These are phyloP conservation scores for Chlamydomonas urium DNA, from an alignment of 139 green algal genomes.

Conservation along the genomic window DNA sequence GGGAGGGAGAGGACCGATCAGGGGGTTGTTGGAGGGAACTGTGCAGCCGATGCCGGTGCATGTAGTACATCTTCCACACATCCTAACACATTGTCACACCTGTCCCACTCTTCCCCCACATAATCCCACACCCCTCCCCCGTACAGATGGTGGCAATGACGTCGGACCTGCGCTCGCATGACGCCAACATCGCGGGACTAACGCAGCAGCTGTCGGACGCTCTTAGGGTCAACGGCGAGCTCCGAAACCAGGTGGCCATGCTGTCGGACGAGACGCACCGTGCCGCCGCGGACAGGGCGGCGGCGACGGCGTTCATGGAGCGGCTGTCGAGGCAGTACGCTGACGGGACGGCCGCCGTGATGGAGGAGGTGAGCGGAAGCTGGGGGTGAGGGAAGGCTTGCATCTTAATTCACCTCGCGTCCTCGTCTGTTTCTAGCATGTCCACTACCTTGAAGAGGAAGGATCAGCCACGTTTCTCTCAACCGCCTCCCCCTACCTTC, in stretches of 20 bases:
- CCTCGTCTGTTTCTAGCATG: too few relatives aligned
- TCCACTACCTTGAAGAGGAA: too few relatives aligned
- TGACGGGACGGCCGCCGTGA: not conserved
- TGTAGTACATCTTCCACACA: not conserved
- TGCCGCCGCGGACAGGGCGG: conserved; percentile 14
- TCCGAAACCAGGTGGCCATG: conserved; percentile 13
- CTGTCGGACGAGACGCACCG: conserved; percentile 28
- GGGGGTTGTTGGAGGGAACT: too few relatives aligned
- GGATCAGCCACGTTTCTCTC: too few relatives aligned
- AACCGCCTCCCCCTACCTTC: too few relatives aligned
- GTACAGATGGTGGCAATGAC: not conserved
- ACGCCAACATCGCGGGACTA: not conserved
- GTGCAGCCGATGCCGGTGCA: too few relatives aligned
- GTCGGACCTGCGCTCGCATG: not conserved
- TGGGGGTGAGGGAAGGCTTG: too few relatives aligned
- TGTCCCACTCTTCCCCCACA: not conserved
- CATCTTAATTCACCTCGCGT: too few relatives aligned
- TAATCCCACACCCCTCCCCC: not conserved
- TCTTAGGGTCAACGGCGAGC: conserved; percentile 17
- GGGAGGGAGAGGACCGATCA: too few relatives aligned
- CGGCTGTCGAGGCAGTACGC: conserved; percentile 18
- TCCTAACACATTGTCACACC: not conserved
- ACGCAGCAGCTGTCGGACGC: conserved; percentile 8
- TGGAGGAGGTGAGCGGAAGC: too few relatives aligned
- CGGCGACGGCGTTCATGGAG: conserved; percentile 23